These are phyloP conservation scores for Pseudotsuga menziesii DNA, from an alignment of 75 land plant species.

Conservation along the genomic window DNA sequence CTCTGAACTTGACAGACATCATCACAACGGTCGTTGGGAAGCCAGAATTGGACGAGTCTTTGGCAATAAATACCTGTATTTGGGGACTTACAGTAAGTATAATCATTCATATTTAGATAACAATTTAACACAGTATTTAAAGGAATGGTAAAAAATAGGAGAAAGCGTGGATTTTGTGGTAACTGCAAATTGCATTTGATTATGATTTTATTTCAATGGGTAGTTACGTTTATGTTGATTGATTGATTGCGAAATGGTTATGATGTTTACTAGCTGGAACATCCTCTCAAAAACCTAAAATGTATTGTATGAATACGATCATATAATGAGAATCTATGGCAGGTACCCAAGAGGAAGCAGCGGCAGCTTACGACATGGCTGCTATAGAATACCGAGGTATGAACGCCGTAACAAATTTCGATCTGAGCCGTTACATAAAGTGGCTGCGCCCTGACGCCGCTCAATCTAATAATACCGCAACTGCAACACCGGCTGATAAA, in stretches of 20 bases:
- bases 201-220: background rate
- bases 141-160: no score
- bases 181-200: no score
- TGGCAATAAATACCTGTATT: slow-evolving; percentile 77
- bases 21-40: slow-evolving; percentile 78
- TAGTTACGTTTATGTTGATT: no score
- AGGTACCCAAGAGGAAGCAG: slow-evolving; percentile 80
- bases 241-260: no score
- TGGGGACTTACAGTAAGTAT: slow-evolving; percentile 66
- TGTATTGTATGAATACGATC: background rate
- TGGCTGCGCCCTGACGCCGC: slow-evolving; percentile 29
- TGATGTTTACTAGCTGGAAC: no score
- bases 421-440: slow-evolving; percentile 69
- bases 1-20: slow-evolving; percentile 38
- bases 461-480: background rate
- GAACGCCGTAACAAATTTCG: slow-evolving; percentile 73
- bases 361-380: slow-evolving; percentile 75
- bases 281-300: no score
- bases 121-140: no score
- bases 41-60: slow-evolving; percentile 77
- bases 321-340: background rate
- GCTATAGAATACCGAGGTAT: slow-evolving; percentile 72
- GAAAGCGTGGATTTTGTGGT: no score
- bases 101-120: no score
- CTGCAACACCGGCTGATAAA: background rate